Evolutionary conservation across 2,329 filamentous ascomycete genomes (phyloP).

Genomic region (Colletotrichum australisinense): DNA sequence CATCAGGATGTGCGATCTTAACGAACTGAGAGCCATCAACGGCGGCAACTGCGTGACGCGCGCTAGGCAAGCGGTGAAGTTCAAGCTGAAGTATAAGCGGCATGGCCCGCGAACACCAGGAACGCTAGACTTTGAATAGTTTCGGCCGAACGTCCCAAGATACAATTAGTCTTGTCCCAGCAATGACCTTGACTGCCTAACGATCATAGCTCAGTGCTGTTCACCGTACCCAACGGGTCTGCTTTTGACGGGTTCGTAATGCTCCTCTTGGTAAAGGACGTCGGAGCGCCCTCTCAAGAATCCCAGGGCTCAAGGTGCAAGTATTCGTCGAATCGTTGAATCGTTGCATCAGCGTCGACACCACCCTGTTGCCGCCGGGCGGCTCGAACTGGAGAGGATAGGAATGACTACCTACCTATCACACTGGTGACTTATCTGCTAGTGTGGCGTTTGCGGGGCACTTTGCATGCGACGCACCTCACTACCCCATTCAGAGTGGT

Average conservation of each 20-base stretch:
- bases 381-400: background rate
- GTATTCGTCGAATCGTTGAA: background rate
- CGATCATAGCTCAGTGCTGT: background rate
- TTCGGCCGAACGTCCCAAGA: slow-evolving; percentile 19
- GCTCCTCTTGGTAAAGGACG: background rate
- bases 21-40: background rate
- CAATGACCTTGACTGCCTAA: slow-evolving; percentile 1
- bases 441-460: slow-evolving; percentile 1
- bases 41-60: background rate
- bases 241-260: background rate
- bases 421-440: background rate
- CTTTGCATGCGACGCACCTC: slow-evolving; percentile 4
- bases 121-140: background rate
- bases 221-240: slow-evolving; percentile 12
- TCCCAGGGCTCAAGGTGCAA: too few species aligned
- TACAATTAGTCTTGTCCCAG: background rate
- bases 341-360: background rate
- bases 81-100: background rate
- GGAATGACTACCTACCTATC: background rate
- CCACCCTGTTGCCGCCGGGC: background rate
- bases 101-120: background rate
- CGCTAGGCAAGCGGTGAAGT: background rate
- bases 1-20: background rate
- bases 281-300: background rate
- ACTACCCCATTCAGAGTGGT: background rate